Percentiles rank a stretch among this genome's conserved stretches.
These are phyloP conservation scores for Cyclotella atomus DNA, from an alignment of 108 stramenopile species.

Conservation along the genomic window DNA sequence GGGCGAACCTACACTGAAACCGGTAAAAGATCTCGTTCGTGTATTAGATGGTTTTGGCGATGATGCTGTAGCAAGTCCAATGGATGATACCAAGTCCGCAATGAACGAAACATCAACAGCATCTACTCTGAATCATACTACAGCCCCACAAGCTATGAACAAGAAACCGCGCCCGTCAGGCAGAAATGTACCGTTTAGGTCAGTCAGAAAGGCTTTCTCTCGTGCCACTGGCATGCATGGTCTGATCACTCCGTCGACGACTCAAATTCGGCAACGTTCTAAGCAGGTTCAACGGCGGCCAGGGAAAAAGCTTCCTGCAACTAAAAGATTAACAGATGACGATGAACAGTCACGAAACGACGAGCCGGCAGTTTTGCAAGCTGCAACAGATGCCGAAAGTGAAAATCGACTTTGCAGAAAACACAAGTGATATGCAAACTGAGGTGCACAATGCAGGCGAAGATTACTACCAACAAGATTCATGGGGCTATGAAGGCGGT, in stretches of 20 bases:
- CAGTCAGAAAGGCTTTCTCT: slow-evolving; percentile 51
- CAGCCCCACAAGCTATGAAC: slow-evolving; percentile 22
- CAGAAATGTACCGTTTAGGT: slow-evolving; percentile 43
- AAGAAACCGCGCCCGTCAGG: background rate
- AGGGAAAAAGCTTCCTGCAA: slow-evolving; percentile 1
- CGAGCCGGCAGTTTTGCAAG: background rate
- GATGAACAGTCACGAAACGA: background rate
- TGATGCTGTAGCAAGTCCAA: background rate
- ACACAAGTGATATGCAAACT: background rate
- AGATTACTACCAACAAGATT: background rate
- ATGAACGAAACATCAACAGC: slow-evolving; percentile 1
- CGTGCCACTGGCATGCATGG: slow-evolving; percentile 74
- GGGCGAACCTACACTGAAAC: slow-evolving; percentile 14
- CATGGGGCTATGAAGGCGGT: slow-evolving; percentile 8
- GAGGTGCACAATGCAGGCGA: background rate
- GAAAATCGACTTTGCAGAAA: background rate
- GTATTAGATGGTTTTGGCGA: background rate
- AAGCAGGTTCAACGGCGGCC: background rate
- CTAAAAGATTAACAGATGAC: background rate
- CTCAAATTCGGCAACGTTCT: slow-evolving; percentile 34
- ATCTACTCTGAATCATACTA: background rate
- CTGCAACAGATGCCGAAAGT: background rate
- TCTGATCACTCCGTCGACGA: slow-evolving; percentile 59
- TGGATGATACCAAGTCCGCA: background rate
- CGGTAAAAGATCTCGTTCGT: slow-evolving; percentile 11